These are phyloP conservation scores for Clarireedia homoeocarpa DNA, from an alignment of 2,329 filamentous ascomycete species.

Conservation along the genomic window DNA sequence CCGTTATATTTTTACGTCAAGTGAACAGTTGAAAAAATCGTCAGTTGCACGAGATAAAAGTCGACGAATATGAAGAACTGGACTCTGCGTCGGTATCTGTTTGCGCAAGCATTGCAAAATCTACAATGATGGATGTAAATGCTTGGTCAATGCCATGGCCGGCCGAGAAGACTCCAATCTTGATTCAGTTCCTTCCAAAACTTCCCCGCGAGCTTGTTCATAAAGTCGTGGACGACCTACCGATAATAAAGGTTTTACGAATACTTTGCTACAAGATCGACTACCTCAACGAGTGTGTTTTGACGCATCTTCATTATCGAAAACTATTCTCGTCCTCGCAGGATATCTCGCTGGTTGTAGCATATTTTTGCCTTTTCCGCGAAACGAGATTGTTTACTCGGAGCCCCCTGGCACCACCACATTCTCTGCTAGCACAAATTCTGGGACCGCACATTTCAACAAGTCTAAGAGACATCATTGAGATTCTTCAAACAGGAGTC, in stretches of 20 bases:
- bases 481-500: too few species aligned
- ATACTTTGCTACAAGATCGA: conserved; percentile 3
- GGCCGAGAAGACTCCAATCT: not conserved
- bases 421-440: not conserved
- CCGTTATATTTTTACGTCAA: too few species aligned
- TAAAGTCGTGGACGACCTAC: conserved; percentile 10
- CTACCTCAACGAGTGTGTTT: not conserved
- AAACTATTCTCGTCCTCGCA: not conserved
- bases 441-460: too few species aligned
- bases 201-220: conserved; percentile 13
- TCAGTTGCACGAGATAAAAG: too few species aligned
- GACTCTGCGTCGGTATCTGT: too few species aligned
- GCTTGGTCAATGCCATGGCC: not conserved
- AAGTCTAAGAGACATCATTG: too few species aligned
- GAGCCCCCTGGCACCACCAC: not conserved
- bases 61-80: too few species aligned
- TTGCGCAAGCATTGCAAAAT: too few species aligned
- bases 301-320: not conserved
- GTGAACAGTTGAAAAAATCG: too few species aligned
- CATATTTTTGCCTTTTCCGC: not conserved
- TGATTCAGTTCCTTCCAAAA: conserved; percentile 5
- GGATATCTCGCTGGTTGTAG: not conserved
- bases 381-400: not conserved
- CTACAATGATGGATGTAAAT: not conserved
- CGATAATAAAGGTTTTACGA: conserved; percentile 9